Evolutionary conservation across 1,284 basidiomycete genomes (phyloP).

Genomic region (Ganoderma leucocontextum): DNA sequence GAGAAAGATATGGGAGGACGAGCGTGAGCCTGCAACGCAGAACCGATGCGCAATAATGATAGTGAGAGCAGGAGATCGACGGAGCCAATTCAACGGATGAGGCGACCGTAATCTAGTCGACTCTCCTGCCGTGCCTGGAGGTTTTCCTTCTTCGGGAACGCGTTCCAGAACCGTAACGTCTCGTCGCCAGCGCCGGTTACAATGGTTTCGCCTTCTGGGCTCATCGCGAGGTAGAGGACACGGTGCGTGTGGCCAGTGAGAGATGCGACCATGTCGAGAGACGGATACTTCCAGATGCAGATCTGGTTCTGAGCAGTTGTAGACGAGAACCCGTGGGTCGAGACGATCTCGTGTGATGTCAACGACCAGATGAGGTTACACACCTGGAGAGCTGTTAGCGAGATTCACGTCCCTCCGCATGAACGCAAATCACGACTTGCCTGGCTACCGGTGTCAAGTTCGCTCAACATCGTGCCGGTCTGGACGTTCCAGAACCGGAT

Average conservation of each 20-base stretch:
- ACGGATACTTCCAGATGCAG: constrained; percentile 97
- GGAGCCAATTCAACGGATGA: constrained; percentile 57
- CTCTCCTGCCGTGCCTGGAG: constrained; percentile 55
- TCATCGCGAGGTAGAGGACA: constrained; percentile 97
- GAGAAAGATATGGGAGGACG: background rate
- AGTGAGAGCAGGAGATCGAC: constrained; percentile 2
- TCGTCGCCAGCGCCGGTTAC: constrained; percentile 99
- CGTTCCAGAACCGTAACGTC: constrained; percentile 97
- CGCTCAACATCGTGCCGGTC: constrained; percentile 85
- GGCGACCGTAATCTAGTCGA: constrained; percentile 66
- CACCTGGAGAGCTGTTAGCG: constrained; percentile 62
- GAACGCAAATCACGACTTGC: constrained; percentile 52
- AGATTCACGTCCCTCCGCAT: background rate
- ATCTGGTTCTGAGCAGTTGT: constrained; percentile 97
- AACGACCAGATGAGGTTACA: constrained; percentile 98
- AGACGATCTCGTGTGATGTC: constrained; percentile 96
- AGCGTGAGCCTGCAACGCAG: background rate
- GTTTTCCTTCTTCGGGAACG: constrained; percentile 78
- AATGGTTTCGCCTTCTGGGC: constrained; percentile 95
- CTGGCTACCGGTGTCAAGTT: constrained; percentile 94
- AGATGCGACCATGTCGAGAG: constrained; percentile 92
- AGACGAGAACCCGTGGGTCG: constrained; percentile 96
- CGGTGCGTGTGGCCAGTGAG: constrained; percentile 95
- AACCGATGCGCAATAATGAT: constrained; percentile 13
- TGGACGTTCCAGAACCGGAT: constrained; percentile 97